phyloP scores from a whole-genome alignment of 2,329 filamentous ascomycete species.

The Fusarium proliferatum region DNA sequence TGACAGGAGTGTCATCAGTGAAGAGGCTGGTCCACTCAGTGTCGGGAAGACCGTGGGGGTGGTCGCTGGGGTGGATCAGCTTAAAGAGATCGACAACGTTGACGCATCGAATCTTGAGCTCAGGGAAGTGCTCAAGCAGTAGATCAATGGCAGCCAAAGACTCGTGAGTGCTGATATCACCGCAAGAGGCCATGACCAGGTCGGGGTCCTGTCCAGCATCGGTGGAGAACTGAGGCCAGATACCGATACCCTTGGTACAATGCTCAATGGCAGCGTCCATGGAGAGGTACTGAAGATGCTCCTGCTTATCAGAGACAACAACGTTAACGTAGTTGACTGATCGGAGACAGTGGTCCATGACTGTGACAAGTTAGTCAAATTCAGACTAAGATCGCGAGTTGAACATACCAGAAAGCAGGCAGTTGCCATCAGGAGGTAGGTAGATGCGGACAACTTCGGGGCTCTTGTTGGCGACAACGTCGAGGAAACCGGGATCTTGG shows the following conservation, averaged over 20 bases:
- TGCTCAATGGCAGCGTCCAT: slow-evolving; percentile 80
- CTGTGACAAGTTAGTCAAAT: slow-evolving; percentile 46
- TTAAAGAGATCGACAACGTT: slow-evolving; percentile 87
- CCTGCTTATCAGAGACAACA: slow-evolving; percentile 82
- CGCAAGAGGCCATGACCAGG: slow-evolving; percentile 79
- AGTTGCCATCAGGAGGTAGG: slow-evolving; percentile 83
- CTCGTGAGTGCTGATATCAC: slow-evolving; percentile 80
- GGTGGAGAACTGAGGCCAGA: slow-evolving; percentile 82
- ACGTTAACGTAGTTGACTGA: slow-evolving; percentile 85
- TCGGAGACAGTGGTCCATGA: slow-evolving; percentile 80
- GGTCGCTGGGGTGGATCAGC: slow-evolving; percentile 75
- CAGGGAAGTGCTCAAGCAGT: slow-evolving; percentile 75
- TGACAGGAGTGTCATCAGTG: slow-evolving; percentile 76
- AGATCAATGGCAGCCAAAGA: slow-evolving; percentile 79
- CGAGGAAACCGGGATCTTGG: slow-evolving; percentile 83
- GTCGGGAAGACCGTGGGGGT: slow-evolving; percentile 78
- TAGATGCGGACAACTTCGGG: slow-evolving; percentile 85
- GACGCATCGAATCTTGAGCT: slow-evolving; percentile 81
- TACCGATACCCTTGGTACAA: slow-evolving; percentile 82
- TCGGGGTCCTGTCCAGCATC: slow-evolving; percentile 76
- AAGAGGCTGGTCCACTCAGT: slow-evolving; percentile 76
- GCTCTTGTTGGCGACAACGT: slow-evolving; percentile 82
- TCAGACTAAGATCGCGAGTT: background rate
- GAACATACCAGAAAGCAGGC: slow-evolving; percentile 68
- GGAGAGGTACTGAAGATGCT: slow-evolving; percentile 79